Evolutionary conservation across 495 filamentous ascomycete genomes (phyloP).

Genomic region (Copromyces sp.): DNA sequence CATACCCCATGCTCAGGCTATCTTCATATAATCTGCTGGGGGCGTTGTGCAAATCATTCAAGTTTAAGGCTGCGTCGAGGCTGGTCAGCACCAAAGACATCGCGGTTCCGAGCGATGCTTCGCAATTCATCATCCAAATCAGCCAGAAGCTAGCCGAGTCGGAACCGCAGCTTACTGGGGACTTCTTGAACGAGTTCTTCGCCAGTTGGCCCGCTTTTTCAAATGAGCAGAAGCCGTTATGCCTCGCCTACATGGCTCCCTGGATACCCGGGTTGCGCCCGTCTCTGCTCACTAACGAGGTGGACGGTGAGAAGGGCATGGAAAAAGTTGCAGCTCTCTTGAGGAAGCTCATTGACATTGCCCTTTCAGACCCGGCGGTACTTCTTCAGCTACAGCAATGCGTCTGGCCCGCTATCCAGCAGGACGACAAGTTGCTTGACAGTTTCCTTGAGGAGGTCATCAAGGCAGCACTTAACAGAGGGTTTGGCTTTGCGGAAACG

Average conservation of each 20-base stretch:
- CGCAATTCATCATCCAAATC: constrained; percentile 52
- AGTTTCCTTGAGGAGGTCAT: constrained; percentile 55
- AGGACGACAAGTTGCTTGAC: constrained; percentile 50
- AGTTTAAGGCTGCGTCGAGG: constrained; percentile 48
- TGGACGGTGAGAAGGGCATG: constrained; percentile 49
- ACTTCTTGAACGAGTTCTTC: constrained; percentile 59
- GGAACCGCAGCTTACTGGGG: constrained; percentile 54
- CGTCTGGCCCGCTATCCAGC: constrained; percentile 50
- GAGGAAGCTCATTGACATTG: constrained; percentile 52
- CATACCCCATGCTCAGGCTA: constrained; percentile 44
- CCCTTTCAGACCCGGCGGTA: constrained; percentile 45
- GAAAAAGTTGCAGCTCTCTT: constrained; percentile 52
- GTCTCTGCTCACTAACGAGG: constrained; percentile 43
- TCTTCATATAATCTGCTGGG: constrained; percentile 54
- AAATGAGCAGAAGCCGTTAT: constrained; percentile 50
- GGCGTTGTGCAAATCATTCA: constrained; percentile 52
- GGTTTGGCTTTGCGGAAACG: constrained; percentile 45
- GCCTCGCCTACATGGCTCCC: constrained; percentile 55
- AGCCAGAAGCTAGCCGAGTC: constrained; percentile 49
- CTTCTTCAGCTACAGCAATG: constrained; percentile 48
- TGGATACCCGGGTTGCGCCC: constrained; percentile 51
- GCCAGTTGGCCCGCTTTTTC: constrained; percentile 57
- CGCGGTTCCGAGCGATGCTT: constrained; percentile 48
- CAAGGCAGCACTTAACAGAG: constrained; percentile 46
- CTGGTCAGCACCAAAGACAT: constrained; percentile 50